Evolutionary conservation across 2,329 filamentous ascomycete species (phyloP).

Genomic region (Cadophora sp.): DNA sequence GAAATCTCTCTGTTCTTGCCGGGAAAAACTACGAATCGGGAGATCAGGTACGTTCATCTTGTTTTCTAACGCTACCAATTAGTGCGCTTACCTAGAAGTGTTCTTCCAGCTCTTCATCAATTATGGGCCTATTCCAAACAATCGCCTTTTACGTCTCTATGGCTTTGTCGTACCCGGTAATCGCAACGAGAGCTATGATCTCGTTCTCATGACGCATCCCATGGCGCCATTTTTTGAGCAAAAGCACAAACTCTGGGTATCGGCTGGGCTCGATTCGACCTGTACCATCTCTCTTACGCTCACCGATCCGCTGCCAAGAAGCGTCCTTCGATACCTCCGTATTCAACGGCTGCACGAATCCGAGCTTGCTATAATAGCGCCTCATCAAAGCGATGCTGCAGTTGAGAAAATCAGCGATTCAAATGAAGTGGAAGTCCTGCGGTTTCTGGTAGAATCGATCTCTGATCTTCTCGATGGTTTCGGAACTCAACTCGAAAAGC

Average conservation of each 20-base stretch:
- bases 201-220: slow-evolving; percentile 25
- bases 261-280: slow-evolving; percentile 24
- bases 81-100: slow-evolving; percentile 23
- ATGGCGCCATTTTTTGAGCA: slow-evolving; percentile 27
- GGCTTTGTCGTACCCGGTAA: slow-evolving; percentile 26
- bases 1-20: slow-evolving; percentile 27
- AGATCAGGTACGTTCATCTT: slow-evolving; percentile 27
- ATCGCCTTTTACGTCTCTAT: slow-evolving; percentile 27
- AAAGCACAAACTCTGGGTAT: slow-evolving; percentile 26
- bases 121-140: slow-evolving; percentile 26
- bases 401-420: slow-evolving; percentile 24
- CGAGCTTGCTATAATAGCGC: slow-evolving; percentile 21
- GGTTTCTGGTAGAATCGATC: slow-evolving; percentile 27
- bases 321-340: slow-evolving; percentile 25
- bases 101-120: slow-evolving; percentile 27
- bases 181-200: slow-evolving; percentile 26
- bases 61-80: slow-evolving; percentile 14
- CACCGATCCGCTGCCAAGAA: slow-evolving; percentile 25
- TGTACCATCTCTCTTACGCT: slow-evolving; percentile 25
- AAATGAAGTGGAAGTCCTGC: slow-evolving; percentile 26
- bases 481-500: slow-evolving; percentile 23
- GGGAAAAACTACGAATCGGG: slow-evolving; percentile 26
- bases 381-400: slow-evolving; percentile 25
- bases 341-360: slow-evolving; percentile 26
- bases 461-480: slow-evolving; percentile 27